phyloP scores from a whole-genome alignment of 257 asterid genomes.

The Nicotiana undulata region DNA sequence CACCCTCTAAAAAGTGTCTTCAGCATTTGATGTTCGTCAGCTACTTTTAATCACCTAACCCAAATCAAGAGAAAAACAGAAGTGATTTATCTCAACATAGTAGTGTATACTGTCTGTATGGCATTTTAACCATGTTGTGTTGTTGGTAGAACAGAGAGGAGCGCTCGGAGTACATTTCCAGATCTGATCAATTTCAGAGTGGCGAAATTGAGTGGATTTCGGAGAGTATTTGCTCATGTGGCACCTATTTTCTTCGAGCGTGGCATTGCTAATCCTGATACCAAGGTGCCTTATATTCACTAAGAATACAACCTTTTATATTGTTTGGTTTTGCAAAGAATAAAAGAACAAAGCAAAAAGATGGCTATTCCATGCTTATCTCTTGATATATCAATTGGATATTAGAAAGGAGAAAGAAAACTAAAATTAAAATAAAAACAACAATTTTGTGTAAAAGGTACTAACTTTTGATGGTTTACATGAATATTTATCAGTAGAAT shows the following conservation, averaged over 20 bases:
- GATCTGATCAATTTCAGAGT: conserved; percentile 77
- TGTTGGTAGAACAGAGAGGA: conserved; percentile 47
- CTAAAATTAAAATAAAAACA: background rate
- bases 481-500: background rate
- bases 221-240: conserved; percentile 83
- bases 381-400: background rate
- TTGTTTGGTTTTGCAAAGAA: background rate
- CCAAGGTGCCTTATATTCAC: conserved; percentile 48
- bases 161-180: conserved; percentile 97
- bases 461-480: background rate
- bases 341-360: background rate
- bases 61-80: too few relatives aligned
- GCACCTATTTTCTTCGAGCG: conserved; percentile 94
- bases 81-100: background rate
- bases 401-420: background rate
- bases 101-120: background rate
- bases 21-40: too few relatives aligned
- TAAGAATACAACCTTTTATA: background rate
- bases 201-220: conserved; percentile 75
- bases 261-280: conserved; percentile 78
- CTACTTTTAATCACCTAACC: too few relatives aligned
- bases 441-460: background rate
- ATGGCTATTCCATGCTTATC: background rate
- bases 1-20: too few relatives aligned
- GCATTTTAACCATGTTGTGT: background rate